A percentile compares a stretch with the other conserved stretches of the same genome.
phyloP scores from a whole-genome alignment of 495 filamentous ascomycete species.

The Neurospora discreta region DNA sequence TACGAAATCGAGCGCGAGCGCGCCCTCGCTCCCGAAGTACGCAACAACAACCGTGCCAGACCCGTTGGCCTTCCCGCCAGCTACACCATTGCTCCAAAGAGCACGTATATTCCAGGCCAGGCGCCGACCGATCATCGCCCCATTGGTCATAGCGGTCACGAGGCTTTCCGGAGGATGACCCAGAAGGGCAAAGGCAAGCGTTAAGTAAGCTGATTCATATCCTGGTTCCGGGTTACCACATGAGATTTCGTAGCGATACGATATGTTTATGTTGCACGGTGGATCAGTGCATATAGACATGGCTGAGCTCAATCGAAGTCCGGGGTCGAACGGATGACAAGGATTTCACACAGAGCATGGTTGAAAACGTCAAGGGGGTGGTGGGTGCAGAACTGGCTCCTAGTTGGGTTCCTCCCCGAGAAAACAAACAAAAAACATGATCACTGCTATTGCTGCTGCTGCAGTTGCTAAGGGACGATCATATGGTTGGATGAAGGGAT shows the following conservation, averaged over 20 bases:
- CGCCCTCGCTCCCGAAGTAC: constrained; percentile 53
- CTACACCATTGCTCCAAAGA: constrained; percentile 70
- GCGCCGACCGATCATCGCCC: constrained; percentile 38
- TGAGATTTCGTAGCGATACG: not conserved
- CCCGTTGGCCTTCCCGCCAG: constrained; percentile 58
- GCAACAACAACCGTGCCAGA: constrained; percentile 59
- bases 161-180: constrained; percentile 74
- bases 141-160: constrained; percentile 61
- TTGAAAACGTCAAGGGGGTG: not conserved
- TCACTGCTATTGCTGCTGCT: not conserved
- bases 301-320: not conserved
- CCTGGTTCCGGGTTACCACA: constrained; percentile 1
- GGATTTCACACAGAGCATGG: not conserved
- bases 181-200: constrained; percentile 53
- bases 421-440: not conserved
- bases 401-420: not conserved
- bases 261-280: not conserved
- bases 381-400: not conserved
- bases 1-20: constrained; percentile 57
- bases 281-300: not conserved
- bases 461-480: not conserved
- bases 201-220: constrained; percentile 8
- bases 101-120: constrained; percentile 36
- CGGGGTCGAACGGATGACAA: not conserved
- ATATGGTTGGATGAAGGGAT: not conserved